Conservation (phyloP, 768 basidiomycete genomes). For the Mycena pura region DNA sequence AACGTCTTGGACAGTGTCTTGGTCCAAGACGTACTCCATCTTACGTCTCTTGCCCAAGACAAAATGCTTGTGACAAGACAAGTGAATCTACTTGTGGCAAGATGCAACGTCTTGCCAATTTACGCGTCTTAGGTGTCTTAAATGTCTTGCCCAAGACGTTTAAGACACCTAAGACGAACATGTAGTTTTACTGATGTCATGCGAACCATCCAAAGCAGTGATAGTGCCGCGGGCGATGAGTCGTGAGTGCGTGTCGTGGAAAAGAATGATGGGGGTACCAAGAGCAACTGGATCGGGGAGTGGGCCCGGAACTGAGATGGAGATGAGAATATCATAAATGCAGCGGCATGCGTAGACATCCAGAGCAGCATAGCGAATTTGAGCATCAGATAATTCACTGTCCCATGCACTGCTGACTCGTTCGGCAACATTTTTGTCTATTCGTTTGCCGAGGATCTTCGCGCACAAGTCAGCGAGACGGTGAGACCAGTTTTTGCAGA, state of each 20-base stretch:
- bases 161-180: too few relatives aligned
- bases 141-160: too few relatives aligned
- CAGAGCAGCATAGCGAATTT: not conserved
- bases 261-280: not conserved
- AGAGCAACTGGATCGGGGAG: not conserved
- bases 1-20: too few relatives aligned
- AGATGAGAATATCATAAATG: not conserved
- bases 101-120: too few relatives aligned
- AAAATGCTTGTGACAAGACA: too few relatives aligned
- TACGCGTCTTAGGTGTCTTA: too few relatives aligned
- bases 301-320: not conserved
- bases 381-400: not conserved
- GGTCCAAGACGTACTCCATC: too few relatives aligned
- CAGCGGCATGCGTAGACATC: not conserved
- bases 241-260: not conserved
- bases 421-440: constrained; percentile 29
- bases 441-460: constrained; percentile 27
- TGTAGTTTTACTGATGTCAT: not conserved
- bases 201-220: not conserved
- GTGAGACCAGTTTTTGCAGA: constrained; percentile 33
- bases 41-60: too few relatives aligned
- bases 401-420: constrained; percentile 22
- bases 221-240: not conserved
- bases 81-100: too few relatives aligned
- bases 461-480: constrained; percentile 41